Evolutionary conservation across 2,329 filamentous ascomycete species (phyloP), one percentile per base, ranked within the genome.

Genomic region (Pestalotiopsis sp.): DNA sequence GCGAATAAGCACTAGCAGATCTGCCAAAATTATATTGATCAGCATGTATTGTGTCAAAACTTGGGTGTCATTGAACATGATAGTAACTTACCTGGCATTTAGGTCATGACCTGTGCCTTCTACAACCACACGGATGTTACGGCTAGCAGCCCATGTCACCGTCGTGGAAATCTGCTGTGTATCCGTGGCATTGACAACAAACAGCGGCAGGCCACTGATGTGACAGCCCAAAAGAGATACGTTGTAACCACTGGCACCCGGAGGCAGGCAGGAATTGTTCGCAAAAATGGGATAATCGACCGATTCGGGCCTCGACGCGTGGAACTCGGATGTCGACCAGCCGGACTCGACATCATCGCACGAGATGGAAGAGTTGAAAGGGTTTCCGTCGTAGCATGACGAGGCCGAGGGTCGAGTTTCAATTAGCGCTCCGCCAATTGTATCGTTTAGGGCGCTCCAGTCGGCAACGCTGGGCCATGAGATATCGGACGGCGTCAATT

Each of bases 101-200:
- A 65, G 67, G 58, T 86, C 83, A 73, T 87, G 84, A 1, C 85
- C 85, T 0, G 85, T 86, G 68, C 85, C 85, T 65, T 81, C 80
- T 39, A 87, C 79, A 0, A 84, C 78, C 0, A 87, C 68, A 1
- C 85, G 79, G 41, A 87, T 80, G 64, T 84, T 82, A 36, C 82
- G 72, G 3, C 79, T 38, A 0, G 66, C 70, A 0, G 80, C 82
- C 57, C 86, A 86, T 0, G 69, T 63, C 1, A 80, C 62, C 0
- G 71, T 71, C 0, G 68, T 70, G 17, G 68, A 57, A 2, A 77
- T 69, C 20, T 75, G 72, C 39, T 56, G 23, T 1, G 69, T 70
- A 1, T 65, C 67, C 0, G 70, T 71, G 0, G 74, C 76, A 17
- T 77, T 76, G 23, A 59, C 57, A 4, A 59, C 57, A 31, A 59